A percentile compares a stretch with the other conserved stretches of the same genome.
These are phyloP conservation scores for Silene conica DNA, from an alignment of 148 eudicot genomes.

Conservation along the genomic window DNA sequence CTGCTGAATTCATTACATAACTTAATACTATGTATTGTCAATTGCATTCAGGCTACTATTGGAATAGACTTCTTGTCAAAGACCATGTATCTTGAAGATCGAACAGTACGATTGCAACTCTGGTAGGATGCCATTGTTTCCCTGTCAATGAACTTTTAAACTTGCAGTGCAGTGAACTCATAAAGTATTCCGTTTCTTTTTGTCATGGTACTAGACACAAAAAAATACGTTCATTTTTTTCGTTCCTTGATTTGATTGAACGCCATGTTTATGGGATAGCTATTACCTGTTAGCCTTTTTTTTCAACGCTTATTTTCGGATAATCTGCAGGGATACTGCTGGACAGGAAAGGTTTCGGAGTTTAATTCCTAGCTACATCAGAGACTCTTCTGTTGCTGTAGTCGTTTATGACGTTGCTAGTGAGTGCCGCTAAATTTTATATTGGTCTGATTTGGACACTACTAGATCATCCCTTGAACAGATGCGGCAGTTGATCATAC, in stretches of 20 bases:
- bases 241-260: background rate
- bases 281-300: too few species aligned
- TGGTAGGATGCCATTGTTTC: conserved; percentile 34
- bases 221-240: background rate
- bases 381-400: conserved; percentile 79
- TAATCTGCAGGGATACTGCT: conserved; percentile 59
- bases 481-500: background rate
- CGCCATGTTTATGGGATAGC: background rate
- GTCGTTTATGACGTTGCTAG: conserved; percentile 68
- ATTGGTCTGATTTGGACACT: background rate
- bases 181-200: too few species aligned
- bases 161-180: background rate
- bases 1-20: background rate
- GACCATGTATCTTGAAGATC: conserved; percentile 84
- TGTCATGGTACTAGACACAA: background rate
- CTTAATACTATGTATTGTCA: background rate
- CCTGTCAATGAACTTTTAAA: background rate
- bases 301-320: background rate
- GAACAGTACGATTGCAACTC: conserved; percentile 76
- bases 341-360: conserved; percentile 81
- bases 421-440: conserved; percentile 24
- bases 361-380: conserved; percentile 72
- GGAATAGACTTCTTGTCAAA: conserved; percentile 80
- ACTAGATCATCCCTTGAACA: conserved; percentile 4
- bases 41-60: conserved; percentile 55